Percentiles rank a stretch among this genome's conserved stretches.
These are phyloP conservation scores for Barbarea vulgaris DNA, from an alignment of 345 rosid genomes.

Conservation along the genomic window DNA sequence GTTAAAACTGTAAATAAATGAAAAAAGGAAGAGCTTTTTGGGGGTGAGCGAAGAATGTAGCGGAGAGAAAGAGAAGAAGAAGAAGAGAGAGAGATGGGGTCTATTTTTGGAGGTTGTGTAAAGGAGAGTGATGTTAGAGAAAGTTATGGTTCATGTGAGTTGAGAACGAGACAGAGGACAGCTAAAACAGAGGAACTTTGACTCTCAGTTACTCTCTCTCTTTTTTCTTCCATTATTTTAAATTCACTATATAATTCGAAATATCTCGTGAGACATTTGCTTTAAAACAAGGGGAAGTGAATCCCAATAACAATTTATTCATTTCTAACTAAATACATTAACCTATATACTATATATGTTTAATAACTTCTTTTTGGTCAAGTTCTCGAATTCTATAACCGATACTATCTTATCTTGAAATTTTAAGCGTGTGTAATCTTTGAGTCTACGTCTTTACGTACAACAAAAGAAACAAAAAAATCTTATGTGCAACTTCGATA, in stretches of 20 bases:
- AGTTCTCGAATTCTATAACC: not conserved
- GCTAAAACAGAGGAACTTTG: slow-evolving; percentile 44
- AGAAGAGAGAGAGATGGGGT: not conserved
- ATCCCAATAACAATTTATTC: slow-evolving; percentile 6
- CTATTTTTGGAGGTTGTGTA: slow-evolving; percentile 39
- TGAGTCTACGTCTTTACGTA: not conserved
- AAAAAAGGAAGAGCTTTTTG: not conserved
- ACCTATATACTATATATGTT: too few relatives aligned
- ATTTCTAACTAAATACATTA: not conserved
- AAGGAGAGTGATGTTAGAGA: slow-evolving; percentile 43
- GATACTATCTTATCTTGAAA: not conserved
- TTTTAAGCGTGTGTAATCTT: not conserved
- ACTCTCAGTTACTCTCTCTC: slow-evolving; percentile 15
- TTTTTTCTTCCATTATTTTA: not conserved
- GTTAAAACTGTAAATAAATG: slow-evolving; percentile 22
- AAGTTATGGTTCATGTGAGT: slow-evolving; percentile 43
- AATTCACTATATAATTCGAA: not conserved
- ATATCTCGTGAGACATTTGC: slow-evolving; percentile 27
- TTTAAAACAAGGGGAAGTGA: slow-evolving; percentile 26
- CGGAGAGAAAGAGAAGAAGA: slow-evolving; percentile 28
- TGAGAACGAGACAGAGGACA: slow-evolving; percentile 40
- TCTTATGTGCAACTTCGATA: not conserved
- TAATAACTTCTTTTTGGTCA: not conserved
- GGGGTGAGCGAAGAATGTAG: slow-evolving; percentile 24
- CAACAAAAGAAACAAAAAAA: not conserved